A percentile compares a stretch with the other conserved stretches of the same genome.
Evolutionary conservation across 2,329 filamentous ascomycete genomes (phyloP).

Genomic region (Fusarium bactridioides): DNA sequence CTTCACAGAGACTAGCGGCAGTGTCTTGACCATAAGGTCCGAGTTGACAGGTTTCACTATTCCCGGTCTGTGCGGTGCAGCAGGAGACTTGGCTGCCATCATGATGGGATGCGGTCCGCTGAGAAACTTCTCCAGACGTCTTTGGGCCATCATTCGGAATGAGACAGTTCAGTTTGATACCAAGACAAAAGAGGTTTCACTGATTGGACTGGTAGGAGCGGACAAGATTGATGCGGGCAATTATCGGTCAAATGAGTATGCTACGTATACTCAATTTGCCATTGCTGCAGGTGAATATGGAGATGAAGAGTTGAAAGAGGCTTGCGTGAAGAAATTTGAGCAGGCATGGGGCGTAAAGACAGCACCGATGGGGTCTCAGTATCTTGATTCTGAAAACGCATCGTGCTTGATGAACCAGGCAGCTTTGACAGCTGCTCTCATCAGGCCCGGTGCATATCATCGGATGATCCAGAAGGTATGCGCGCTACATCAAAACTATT

Average conservation of each 20-base stretch:
- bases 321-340: background rate
- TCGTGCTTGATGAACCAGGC: background rate
- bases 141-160: background rate
- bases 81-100: background rate
- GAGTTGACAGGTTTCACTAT: background rate
- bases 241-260: background rate
- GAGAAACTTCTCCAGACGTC: background rate
- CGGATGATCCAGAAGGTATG: background rate
- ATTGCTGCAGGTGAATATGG: background rate
- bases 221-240: background rate
- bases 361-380: background rate
- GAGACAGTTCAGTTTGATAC: background rate
- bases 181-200: background rate
- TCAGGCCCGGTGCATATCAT: background rate
- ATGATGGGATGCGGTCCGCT: background rate
- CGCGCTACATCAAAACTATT: rapidly evolving
- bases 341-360: background rate
- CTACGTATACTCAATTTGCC: background rate
- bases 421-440: background rate
- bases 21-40: background rate
- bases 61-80: background rate
- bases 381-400: background rate
- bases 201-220: background rate
- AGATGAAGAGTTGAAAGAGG: background rate
- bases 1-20: background rate